Percentiles rank a stretch among this genome's conserved stretches.
Evolutionary conservation across 768 basidiomycete species (phyloP).

Genomic region (Suillus subaureus): DNA sequence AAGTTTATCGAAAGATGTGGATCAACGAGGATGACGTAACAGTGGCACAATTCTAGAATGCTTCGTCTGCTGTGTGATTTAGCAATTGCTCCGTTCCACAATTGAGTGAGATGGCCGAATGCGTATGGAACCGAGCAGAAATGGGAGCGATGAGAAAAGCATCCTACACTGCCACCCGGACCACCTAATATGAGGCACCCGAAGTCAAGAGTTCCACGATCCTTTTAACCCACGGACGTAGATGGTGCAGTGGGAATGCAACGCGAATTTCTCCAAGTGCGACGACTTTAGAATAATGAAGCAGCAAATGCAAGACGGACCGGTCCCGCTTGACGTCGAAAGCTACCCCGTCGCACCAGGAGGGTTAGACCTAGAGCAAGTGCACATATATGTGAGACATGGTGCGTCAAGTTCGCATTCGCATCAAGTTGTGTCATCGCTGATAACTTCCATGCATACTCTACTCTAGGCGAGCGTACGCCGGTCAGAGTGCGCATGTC

Average conservation of each 20-base stretch:
- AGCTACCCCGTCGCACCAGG: slow-evolving; percentile 58
- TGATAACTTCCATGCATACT: background rate
- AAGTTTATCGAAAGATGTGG: too few species aligned
- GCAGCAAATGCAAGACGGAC: slow-evolving; percentile 38
- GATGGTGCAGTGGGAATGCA: slow-evolving; percentile 3
- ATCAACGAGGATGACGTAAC: too few species aligned
- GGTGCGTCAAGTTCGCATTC: slow-evolving; percentile 46
- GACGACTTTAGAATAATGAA: background rate
- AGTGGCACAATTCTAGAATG: too few species aligned
- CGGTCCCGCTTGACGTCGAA: slow-evolving; percentile 52
- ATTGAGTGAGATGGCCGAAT: too few species aligned
- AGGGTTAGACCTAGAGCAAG: slow-evolving; percentile 63
- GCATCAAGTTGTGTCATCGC: slow-evolving; percentile 1
- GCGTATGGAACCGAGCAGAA: too few species aligned
- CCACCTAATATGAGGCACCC: background rate
- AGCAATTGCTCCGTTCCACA: too few species aligned
- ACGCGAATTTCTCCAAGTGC: background rate
- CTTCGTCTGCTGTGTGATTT: too few species aligned
- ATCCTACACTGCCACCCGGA: background rate
- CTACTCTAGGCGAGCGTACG: slow-evolving; percentile 64
- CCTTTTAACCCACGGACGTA: background rate
- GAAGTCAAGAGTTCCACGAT: background rate
- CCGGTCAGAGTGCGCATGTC: slow-evolving; percentile 72
- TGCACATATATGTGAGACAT: slow-evolving; percentile 75
- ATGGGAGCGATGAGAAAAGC: background rate